Evolutionary conservation across 805 yeast genomes (phyloP), one percentile per base, ranked within the genome.

Genomic region (Ogataea siamensis): DNA sequence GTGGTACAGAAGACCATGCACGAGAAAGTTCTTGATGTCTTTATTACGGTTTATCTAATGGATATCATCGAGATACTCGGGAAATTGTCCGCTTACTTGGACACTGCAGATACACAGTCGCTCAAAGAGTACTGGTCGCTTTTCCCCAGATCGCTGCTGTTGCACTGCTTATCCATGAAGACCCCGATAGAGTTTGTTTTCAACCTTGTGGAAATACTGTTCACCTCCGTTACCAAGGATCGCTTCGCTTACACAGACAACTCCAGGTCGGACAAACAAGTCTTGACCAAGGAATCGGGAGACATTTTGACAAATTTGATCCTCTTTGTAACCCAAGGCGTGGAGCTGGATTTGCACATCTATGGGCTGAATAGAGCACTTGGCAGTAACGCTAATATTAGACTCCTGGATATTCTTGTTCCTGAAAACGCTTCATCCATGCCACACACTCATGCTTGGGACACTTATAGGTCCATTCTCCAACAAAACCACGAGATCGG

Each of bases 61-160:
- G 88, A 83, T 50, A 60, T 78, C 3, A 47, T 82, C 14, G 87
- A 81, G 47, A 60, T 65, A 0, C 55, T 77, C 12, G 50, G 66
- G 10, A 54, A 50, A 33, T 37, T 62, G 20, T 36, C 58, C 13
- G 33, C 52, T 7, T 50, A 49, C 39, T 35, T 45, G 30, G 47
- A 50, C 20, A 37, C 47, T 5, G 62, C 18, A 35, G 54, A 41
- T 51, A 59, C 24, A 37, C 54, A 15, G 45, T 54, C 37, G 42
- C 50, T 22, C 43, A 19, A n/a, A 13, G 60, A 65, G 58, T 66
- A 53, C 29, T 71, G 58, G 66, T 56, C 39, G 13, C 49, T 26
- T 30, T 61, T 58, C 31, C 69, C 68, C 1, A 45, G 48, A 12
- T 60, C 57, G 7, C 49, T 74, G 19, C 45, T 71, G 19, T 55